Base-by-base conservation (phyloP, 495 filamentous ascomycete genomes). In the Trichoderma erinaceum region DNA sequence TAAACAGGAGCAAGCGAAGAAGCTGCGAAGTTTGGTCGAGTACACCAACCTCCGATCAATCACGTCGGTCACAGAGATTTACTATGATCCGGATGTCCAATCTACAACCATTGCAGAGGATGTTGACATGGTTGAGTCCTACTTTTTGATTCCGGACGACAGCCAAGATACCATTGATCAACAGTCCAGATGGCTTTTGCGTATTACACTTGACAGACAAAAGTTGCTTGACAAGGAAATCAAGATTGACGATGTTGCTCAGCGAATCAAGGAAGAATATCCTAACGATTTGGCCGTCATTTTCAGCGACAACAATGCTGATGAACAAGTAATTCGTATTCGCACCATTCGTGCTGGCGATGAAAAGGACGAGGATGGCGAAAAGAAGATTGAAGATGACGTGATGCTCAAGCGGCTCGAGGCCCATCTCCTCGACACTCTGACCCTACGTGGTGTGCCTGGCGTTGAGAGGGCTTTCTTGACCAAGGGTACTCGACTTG, bases 281-380 rank as follows among this genome's bases (percentile, higher is more conserved):
- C 85, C 86, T n/a, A 86, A 85, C 63, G 92, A 97, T 77, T 81
- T 97, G 68, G 92, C 92, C 13, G 88, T 99, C 50, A 92, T 99
- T 58, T 97, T 97, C 83, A 96, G 92, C 76, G 95, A 99, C 73
- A 93, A 97, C 80, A 99, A 99, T 76, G 94, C 93, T 35, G 94
- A 97, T 68, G 87, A 96, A 74, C 93, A 96, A 75, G 89, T 97
- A 64, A 91, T 99, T 70, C 94, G 95, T 76, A 89, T 97, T 61
- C 92, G 95, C 66, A 89, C 96, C 72, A 87, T 96, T 69, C 78
- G 83, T 44, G 79, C 85, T 41, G 82, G 86, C 52, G 81, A 87
- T 66, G 87, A 87, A 68, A 92, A 96, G 72, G 86, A 89, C 52
- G 86, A 89, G 6, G 88, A 95, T 41, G 89, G 94, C 66, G 86